Evolutionary conservation across 2,329 filamentous ascomycete species (phyloP), one percentile per base, ranked within the genome.

Genomic region (Penicillium polonicum): DNA sequence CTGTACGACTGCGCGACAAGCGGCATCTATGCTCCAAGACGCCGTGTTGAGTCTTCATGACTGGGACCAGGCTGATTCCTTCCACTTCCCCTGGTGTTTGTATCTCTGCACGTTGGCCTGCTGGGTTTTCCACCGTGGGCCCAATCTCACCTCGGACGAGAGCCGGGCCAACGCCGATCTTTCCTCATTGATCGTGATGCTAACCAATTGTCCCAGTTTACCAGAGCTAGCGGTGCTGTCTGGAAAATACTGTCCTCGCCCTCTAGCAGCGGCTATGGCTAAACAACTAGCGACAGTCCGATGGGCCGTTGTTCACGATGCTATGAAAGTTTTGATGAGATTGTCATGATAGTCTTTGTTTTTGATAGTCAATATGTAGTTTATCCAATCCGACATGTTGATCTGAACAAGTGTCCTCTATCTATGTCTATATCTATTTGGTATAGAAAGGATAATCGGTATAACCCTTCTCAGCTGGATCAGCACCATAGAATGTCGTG

Each of bases 241-340:
- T 17, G 80, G 80, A 0, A 79, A 79, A 54, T 79, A 78, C 50
- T 75, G 79, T 1, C 84, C 80, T 0, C 79, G 78, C 19, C 83
- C 82, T 0, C 59, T 87, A 45, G 81, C 82, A 0, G 80, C 80
- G 58, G 78, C 82, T 0, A 84, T 87, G 71, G 82, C 81, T 2
- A 79, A 81, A 63, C 78, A 80, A 36, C 64, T 87, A 61, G 80
- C 80, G 12, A 84, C 81, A 55, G 80, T 86, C 1, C 67, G 85
- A 51, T 87, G 85, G 85, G 83, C 83, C 0, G 83, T 87, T 4
- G 80, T 87, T 5, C 83, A 86, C 61, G 82, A 85, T 64, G 84
- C 82, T 0, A 84, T 85, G 73, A 80, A 82, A 60, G 83, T 87
- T 3, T 64, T 87, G 41, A 54, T 68, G 9, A 59, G 54, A 12